phyloP scores from a whole-genome alignment of 2,329 filamentous ascomycete genomes.

The Pseudohalonectria lignicola region DNA sequence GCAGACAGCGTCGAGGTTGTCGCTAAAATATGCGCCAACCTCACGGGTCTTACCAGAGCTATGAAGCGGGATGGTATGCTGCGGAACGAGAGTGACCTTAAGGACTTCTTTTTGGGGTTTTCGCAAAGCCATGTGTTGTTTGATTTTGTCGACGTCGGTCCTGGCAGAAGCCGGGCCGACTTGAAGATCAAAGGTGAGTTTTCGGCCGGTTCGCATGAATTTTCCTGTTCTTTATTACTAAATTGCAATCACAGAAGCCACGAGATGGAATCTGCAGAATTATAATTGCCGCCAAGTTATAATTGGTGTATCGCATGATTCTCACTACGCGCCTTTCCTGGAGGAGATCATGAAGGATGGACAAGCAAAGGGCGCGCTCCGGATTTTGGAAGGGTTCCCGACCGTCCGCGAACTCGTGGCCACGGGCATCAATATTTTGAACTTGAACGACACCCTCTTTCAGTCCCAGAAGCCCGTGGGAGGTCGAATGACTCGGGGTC shows the following conservation, averaged over 20 bases:
- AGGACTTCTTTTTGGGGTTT: conserved; percentile 49
- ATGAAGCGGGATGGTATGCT: conserved; percentile 37
- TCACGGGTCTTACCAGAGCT: conserved; percentile 35
- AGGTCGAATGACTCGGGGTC: too few relatives aligned
- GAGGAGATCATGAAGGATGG: conserved; percentile 40
- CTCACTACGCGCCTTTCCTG: conserved; percentile 48
- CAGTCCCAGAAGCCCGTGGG: conserved; percentile 39
- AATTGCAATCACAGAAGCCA: too few relatives aligned
- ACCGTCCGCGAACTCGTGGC: conserved; percentile 35
- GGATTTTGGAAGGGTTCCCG: conserved; percentile 42
- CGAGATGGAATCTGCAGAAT: conserved; percentile 47
- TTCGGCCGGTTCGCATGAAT: too few relatives aligned
- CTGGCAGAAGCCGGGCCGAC: conserved; percentile 28
- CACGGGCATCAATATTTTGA: conserved; percentile 33
- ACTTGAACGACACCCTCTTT: conserved; percentile 37
- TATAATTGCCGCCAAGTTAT: conserved; percentile 51
- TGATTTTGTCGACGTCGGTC: conserved; percentile 53
- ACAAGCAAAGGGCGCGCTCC: conserved; percentile 29
- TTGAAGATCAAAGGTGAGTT: conserved; percentile 3
- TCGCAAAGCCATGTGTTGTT: conserved; percentile 47
- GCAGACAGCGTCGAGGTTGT: conserved; percentile 44
- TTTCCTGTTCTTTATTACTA: too few relatives aligned
- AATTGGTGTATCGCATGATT: conserved; percentile 51
- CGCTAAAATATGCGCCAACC: conserved; percentile 44
- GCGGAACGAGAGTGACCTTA: conserved; percentile 31